Conservation (phyloP, 1,139 yeast species). For the Lodderomyces jiufengensis region DNA sequence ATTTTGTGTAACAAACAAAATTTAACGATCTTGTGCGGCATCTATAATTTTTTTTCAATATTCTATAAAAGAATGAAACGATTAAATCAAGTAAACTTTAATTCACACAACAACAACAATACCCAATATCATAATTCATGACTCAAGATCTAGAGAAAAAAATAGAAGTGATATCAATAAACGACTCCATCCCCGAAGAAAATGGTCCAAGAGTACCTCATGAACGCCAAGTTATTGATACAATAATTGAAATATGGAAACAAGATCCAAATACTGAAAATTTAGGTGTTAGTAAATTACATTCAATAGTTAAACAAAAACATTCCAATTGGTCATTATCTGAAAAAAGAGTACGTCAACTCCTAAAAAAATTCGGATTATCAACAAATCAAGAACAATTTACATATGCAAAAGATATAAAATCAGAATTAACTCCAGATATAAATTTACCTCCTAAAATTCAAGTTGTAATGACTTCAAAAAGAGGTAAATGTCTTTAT, state of each 20-base stretch:
- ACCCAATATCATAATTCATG: slow-evolving; percentile 1
- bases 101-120: no score
- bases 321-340: slow-evolving; percentile 64
- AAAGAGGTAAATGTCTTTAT: slow-evolving; percentile 49
- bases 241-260: slow-evolving; percentile 64
- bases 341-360: slow-evolving; percentile 52
- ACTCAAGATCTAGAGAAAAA: slow-evolving; percentile 14
- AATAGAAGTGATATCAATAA: slow-evolving; percentile 31
- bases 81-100: no score
- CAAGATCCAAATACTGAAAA: slow-evolving; percentile 62
- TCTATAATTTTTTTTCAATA: no score
- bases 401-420: slow-evolving; percentile 52
- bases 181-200: slow-evolving; percentile 25
- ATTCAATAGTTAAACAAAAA: slow-evolving; percentile 44
- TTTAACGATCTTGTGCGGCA: no score
- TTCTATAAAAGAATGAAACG: no score
- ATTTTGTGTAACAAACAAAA: no score
- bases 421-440: slow-evolving; percentile 50
- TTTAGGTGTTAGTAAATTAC: slow-evolving; percentile 53
- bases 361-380: slow-evolving; percentile 55
- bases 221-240: slow-evolving; percentile 61
- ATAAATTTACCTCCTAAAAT: slow-evolving; percentile 47
- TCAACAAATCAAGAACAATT: slow-evolving; percentile 36
- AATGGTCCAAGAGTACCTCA: slow-evolving; percentile 48
- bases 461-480: slow-evolving; percentile 39